Evolutionary conservation across 1,284 basidiomycete species (phyloP), one percentile per base, ranked within the genome.

Genomic region (Gymnopus androsaceus): DNA sequence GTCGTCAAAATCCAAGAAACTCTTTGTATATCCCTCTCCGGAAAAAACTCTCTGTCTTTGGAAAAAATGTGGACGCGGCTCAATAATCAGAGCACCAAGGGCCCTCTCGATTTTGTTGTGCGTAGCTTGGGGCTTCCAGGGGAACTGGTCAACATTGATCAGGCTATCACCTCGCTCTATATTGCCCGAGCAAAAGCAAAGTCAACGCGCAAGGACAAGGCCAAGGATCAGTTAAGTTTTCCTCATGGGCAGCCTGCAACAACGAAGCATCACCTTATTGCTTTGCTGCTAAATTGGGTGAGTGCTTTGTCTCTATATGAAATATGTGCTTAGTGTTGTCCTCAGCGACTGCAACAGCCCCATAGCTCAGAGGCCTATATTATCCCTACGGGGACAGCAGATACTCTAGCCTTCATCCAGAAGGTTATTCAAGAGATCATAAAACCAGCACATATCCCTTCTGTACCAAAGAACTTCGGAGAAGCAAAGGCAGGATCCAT

Each of bases 391-490:
- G 46, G 46, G 25, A 19, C 8, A 19, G 15, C 54, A 8, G 41
- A 57, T 27, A 51, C 58, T 28, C 41, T 66, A 15, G 21, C 56
- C 17, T 40, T 58, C 27, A 64, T 70, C 31, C 60, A 63, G 23
- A 19, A 65, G 4, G 64, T 66, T 34, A 67, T 74, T 12, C 42
- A 57, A 15, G 45, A 67, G 3, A 70, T 63, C 1, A 12, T 45
- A 3, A 64, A 54, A 8, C 71, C 71, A 6, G 59, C 67, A 5
- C 74, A 71, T 72, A n/a, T 74, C 0, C 44, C 55, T 44, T 65
- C 66, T 21, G 65, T 70, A 4, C 73, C 72, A 2, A 33, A 47
- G 6, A 67, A 73, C 38, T 70, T 67, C 56, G 72, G 74, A 7
- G 57, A 66, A 27, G 54, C 61, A 1, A 48, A 55, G 15, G 65